Conservation (phyloP, 441 rosid species). For the Euphorbia corollata region DNA sequence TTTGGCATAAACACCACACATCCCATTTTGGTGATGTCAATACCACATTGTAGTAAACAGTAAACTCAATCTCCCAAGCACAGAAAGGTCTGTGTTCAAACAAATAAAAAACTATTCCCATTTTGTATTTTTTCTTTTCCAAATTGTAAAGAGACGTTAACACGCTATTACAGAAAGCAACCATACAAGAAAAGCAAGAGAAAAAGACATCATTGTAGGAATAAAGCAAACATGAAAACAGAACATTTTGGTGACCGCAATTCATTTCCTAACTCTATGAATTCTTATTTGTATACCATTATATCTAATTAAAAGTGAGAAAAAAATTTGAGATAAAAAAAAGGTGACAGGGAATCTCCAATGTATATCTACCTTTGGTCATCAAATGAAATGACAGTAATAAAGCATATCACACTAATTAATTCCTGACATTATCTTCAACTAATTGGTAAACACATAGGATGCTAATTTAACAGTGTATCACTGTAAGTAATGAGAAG, state of each 20-base stretch:
- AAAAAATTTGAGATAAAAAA: background rate
- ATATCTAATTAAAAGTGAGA: conserved; percentile 16
- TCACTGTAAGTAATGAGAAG: too few relatives aligned
- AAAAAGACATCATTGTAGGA: conserved; percentile 22
- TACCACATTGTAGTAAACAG: too few relatives aligned
- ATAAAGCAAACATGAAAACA: conserved; percentile 32
- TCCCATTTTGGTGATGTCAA: too few relatives aligned
- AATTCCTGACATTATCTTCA: too few relatives aligned
- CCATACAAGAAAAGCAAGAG: conserved; percentile 23
- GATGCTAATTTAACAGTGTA: too few relatives aligned
- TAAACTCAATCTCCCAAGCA: too few relatives aligned
- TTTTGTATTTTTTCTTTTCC: background rate
- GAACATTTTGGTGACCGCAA: conserved; percentile 22
- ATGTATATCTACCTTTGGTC: conserved; percentile 11
- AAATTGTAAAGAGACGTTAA: conserved; percentile 4
- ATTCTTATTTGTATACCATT: background rate
- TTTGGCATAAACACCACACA: too few relatives aligned
- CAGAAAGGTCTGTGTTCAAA: too few relatives aligned
- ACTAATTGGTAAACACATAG: too few relatives aligned
- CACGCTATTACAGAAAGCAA: conserved; percentile 10
- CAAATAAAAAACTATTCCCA: conserved; percentile 2
- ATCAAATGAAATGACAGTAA: background rate
- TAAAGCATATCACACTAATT: background rate
- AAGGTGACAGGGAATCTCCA: background rate
- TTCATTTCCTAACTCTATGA: conserved; percentile 18